These are phyloP conservation scores for Wickerhamiella sergipiensis DNA, from an alignment of 805 yeast genomes.

Conservation along the genomic window DNA sequence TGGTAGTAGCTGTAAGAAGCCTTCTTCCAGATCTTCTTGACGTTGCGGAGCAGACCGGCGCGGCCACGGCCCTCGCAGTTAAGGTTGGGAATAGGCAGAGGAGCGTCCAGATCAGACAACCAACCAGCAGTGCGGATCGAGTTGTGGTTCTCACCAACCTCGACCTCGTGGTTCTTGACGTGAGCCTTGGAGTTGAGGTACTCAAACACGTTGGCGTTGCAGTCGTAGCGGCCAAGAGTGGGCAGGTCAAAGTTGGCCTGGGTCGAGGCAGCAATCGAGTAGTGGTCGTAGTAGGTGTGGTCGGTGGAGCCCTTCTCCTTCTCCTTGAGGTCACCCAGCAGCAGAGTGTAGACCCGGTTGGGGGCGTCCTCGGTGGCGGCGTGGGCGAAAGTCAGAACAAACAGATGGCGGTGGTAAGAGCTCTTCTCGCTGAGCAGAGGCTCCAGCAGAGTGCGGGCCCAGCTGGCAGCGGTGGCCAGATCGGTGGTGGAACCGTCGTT, in stretches of 20 bases:
- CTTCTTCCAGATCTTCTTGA: constrained; percentile 21
- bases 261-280: constrained; percentile 36
- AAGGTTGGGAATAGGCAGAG: constrained; percentile 21
- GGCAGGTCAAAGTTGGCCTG: constrained; percentile 39
- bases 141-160: constrained; percentile 16
- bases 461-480: constrained; percentile 32
- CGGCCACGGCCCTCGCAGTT: constrained; percentile 23
- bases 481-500: constrained; percentile 40
- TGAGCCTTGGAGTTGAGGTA: constrained; percentile 27
- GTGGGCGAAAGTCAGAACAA: constrained; percentile 39
- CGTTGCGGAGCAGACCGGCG: constrained; percentile 14
- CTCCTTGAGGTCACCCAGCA: constrained; percentile 37
- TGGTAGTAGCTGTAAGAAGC: constrained; percentile 17
- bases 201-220: constrained; percentile 35
- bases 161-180: constrained; percentile 12
- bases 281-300: constrained; percentile 38
- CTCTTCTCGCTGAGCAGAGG: constrained; percentile 28
- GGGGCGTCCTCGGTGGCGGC: constrained; percentile 30
- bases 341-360: constrained; percentile 34
- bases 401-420: constrained; percentile 35
- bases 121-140: constrained; percentile 15
- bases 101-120: constrained; percentile 13
- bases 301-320: constrained; percentile 32
- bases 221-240: constrained; percentile 38
- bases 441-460: constrained; percentile 33